Conservation (phyloP, 2,329 filamentous ascomycete genomes). For the Ophiostoma sp. region DNA sequence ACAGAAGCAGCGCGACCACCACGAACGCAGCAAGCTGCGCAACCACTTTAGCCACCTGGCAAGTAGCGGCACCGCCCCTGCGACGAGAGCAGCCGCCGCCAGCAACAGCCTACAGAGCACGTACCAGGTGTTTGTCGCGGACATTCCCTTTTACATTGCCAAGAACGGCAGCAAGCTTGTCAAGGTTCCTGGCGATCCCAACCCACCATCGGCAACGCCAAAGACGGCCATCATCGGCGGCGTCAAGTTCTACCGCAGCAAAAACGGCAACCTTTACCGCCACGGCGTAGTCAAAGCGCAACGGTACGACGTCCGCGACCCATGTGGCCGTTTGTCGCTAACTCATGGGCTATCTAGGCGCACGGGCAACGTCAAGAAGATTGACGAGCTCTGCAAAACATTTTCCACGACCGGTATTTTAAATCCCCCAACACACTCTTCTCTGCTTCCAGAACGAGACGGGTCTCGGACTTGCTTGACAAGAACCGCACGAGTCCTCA, state of each 20-base stretch:
- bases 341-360: conserved; percentile 37
- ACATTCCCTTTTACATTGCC: conserved; percentile 66
- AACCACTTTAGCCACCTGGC: conserved; percentile 40
- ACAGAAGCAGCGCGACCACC: conserved; percentile 47
- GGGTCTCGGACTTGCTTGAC: background rate
- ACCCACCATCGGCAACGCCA: conserved; percentile 62
- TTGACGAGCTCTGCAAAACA: conserved; percentile 66
- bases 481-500: background rate
- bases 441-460: background rate
- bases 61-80: conserved; percentile 28
- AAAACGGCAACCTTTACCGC: conserved; percentile 79
- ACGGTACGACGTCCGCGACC: conserved; percentile 52
- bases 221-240: conserved; percentile 68
- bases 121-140: conserved; percentile 63
- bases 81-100: conserved; percentile 25
- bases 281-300: conserved; percentile 69
- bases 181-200: conserved; percentile 58
- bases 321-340: conserved; percentile 33
- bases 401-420: conserved; percentile 64
- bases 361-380: conserved; percentile 57
- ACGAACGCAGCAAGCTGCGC: conserved; percentile 55
- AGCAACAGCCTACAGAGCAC: conserved; percentile 31
- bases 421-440: conserved; percentile 22
- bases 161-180: conserved; percentile 78
- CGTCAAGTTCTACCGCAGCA: conserved; percentile 78